phyloP scores from a whole-genome alignment of 1,284 basidiomycete genomes.

The Naganishia sp. region DNA sequence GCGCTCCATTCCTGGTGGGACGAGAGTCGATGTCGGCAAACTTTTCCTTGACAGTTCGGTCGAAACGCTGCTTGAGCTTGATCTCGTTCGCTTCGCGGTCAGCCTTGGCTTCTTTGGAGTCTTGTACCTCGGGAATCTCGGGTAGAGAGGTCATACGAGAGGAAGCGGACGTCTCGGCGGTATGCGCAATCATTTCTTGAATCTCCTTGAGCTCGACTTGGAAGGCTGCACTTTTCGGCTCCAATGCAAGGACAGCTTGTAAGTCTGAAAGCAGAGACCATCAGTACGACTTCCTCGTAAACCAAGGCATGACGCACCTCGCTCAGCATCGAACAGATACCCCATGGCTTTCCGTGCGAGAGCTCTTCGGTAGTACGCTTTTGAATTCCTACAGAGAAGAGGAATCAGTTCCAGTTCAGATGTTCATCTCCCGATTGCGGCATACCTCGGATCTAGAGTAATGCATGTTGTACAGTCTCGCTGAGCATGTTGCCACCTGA shows the following conservation, averaged over 20 bases:
- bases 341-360: constrained; percentile 30
- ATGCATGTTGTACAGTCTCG: constrained; percentile 33
- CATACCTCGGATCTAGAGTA: constrained; percentile 29
- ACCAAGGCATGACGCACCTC: constrained; percentile 1
- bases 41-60: constrained; percentile 26
- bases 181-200: constrained; percentile 24
- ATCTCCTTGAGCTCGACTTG: constrained; percentile 27
- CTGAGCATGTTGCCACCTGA: constrained; percentile 26
- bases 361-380: constrained; percentile 34
- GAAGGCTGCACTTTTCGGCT: constrained; percentile 28
- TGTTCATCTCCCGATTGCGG: neutral
- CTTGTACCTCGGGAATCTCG: constrained; percentile 18
- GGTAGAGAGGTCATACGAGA: constrained; percentile 16
- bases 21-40: constrained; percentile 28
- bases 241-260: constrained; percentile 29
- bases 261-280: constrained; percentile 7
- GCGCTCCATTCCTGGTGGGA: constrained; percentile 1
- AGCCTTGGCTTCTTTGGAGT: constrained; percentile 22
- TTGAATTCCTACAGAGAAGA: constrained; percentile 19
- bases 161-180: constrained; percentile 25
- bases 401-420: neutral
- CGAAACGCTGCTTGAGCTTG: constrained; percentile 27
- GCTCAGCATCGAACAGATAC: constrained; percentile 31
- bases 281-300: neutral
- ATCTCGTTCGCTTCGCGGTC: constrained; percentile 24